Conservation (phyloP, 2,329 filamentous ascomycete species). For the Triangularia setosa region DNA sequence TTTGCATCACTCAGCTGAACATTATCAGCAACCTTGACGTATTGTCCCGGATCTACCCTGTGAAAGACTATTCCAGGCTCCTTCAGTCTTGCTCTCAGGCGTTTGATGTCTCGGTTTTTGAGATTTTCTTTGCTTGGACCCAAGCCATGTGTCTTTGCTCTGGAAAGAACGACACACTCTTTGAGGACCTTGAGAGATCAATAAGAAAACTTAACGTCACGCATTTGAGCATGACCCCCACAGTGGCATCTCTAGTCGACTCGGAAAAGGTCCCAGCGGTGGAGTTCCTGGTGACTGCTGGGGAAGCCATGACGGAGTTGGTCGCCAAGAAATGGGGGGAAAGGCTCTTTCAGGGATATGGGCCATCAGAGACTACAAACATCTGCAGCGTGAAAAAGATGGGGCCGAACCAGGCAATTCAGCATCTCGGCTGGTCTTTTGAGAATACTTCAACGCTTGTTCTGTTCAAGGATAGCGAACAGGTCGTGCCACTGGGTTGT, state of each 20-base stretch:
- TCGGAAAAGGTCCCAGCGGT: conserved; percentile 67
- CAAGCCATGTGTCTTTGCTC: conserved; percentile 75
- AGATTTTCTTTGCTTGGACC: conserved; percentile 83
- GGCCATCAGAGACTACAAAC: conserved; percentile 82
- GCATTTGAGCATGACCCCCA: conserved; percentile 81
- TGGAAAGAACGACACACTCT: conserved; percentile 68
- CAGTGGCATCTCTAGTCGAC: conserved; percentile 71
- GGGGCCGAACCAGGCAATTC: conserved; percentile 53
- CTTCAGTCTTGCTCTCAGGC: conserved; percentile 80
- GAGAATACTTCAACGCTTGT: conserved; percentile 74
- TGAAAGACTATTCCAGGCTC: conserved; percentile 50
- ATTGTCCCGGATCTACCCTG: conserved; percentile 64
- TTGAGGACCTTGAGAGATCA: conserved; percentile 64
- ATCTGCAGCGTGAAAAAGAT: conserved; percentile 75
- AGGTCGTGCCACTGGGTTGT: conserved; percentile 63
- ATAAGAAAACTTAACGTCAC: conserved; percentile 65
- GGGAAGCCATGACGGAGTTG: conserved; percentile 71
- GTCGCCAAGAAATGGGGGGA: conserved; percentile 67
- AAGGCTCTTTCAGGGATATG: conserved; percentile 75
- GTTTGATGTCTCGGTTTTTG: conserved; percentile 86
- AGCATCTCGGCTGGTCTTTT: conserved; percentile 73
- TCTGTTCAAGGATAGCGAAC: conserved; percentile 41
- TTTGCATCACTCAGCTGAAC: conserved; percentile 72
- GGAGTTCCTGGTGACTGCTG: conserved; percentile 73
- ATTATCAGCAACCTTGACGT: conserved; percentile 71